Base-by-base conservation (phyloP, 768 basidiomycete genomes). In the Amyloporia xantha region DNA sequence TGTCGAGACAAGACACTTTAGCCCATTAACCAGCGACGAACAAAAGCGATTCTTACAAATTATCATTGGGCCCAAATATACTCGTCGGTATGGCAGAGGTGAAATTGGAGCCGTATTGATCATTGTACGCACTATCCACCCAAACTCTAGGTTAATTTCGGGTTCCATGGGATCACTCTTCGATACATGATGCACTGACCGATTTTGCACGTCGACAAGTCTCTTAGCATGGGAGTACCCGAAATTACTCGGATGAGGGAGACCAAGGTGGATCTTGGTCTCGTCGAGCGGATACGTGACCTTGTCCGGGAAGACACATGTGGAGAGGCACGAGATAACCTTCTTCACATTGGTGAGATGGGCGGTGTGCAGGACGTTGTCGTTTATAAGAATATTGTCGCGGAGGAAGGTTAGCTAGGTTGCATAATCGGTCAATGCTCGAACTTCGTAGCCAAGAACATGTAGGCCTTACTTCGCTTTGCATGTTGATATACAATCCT, bases 11-110 rank as follows among this genome's bases (percentile, higher is more conserved):
- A n/a, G n/a, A n/a, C n/a, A n/a, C n/a, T n/a, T n/a, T n/a, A n/a
- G n/a, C n/a, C n/a, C n/a, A n/a, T n/a, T n/a, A n/a, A n/a, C n/a
- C n/a, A n/a, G n/a, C n/a, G n/a, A n/a, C n/a, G n/a, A n/a, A n/a
- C n/a, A n/a, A n/a, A 21, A 47, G 44, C 24, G 35, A 6, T 13
- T 23, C 76, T 49, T 54, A 87, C 89, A 87, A 98, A 71, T 97
- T 97, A 68, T 96, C 94, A 60, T 91, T 66, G 4, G 89, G 90
- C 15, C 94, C 94, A 61, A 97, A 97, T n/a, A 96, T 82, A 63
- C 94, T 96, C 9, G 94, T 97, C 1, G 95, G 94, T 61, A 98
- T 98, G 12, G 93, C 92, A 36, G 91, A 91, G 4, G 93, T 96
- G 63, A 95, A 96, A 67, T 91, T 91, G 69, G 82, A 83, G 20